A percentile compares a stretch with the other conserved stretches of the same genome.
Conservation (phyloP, 257 asterid species). For the Solanum lycopersicoides region DNA sequence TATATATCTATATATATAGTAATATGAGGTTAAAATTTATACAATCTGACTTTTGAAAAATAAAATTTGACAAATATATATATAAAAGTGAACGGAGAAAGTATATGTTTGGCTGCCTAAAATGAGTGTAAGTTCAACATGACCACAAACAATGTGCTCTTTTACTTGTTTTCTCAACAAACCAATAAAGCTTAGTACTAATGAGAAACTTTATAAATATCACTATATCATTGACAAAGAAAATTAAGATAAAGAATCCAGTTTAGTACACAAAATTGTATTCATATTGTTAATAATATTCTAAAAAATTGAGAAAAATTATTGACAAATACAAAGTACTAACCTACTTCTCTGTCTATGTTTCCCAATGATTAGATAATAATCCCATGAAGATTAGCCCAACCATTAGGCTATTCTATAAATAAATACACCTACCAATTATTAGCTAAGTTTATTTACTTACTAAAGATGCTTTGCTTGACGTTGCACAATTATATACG, state of each 20-base stretch:
- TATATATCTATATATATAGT: too few species aligned
- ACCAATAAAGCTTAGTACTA: background rate
- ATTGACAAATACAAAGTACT: background rate
- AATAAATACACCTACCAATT: background rate
- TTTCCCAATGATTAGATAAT: background rate
- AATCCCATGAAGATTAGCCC: background rate
- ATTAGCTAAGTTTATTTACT: background rate
- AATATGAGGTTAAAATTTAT: too few species aligned
- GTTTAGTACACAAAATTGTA: too few species aligned
- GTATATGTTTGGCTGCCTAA: background rate
- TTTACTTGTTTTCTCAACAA: background rate
- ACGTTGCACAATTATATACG: background rate
- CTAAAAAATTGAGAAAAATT: background rate
- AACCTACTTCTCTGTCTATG: background rate
- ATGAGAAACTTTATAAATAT: background rate
- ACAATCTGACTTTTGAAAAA: background rate
- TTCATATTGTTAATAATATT: background rate
- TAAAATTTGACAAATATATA: background rate
- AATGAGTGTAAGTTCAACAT: background rate
- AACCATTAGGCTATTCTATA: background rate
- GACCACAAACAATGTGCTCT: background rate
- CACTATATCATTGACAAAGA: accelerated
- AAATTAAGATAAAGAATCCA: too few species aligned
- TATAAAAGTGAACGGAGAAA: background rate
- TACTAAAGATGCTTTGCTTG: background rate